Percentiles rank a stretch among this genome's conserved stretches.
These are phyloP conservation scores for Colletotrichum paranaense DNA, from an alignment of 2,329 filamentous ascomycete species.

Conservation along the genomic window DNA sequence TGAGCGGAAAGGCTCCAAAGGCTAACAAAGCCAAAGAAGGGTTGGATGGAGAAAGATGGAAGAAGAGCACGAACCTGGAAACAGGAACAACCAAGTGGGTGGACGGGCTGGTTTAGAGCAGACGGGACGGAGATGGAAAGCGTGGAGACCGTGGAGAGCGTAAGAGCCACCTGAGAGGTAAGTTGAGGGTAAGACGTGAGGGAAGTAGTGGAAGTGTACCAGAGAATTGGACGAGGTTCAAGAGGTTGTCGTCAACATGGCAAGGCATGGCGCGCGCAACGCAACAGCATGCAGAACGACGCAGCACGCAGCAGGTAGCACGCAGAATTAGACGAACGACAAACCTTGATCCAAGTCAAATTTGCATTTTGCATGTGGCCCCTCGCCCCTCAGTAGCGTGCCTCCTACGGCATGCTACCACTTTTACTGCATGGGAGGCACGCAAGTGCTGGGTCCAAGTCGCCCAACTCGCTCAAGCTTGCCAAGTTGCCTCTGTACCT, in stretches of 20 bases:
- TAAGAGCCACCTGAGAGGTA: neutral
- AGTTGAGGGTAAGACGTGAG: neutral
- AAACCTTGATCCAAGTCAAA: conserved; percentile 37
- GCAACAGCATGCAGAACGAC: neutral
- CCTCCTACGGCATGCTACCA: conserved; percentile 11
- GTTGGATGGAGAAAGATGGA: conserved; percentile 3
- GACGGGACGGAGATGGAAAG: neutral
- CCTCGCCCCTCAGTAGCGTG: conserved; percentile 33
- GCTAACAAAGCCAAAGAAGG: conserved; percentile 6
- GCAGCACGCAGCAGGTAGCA: neutral
- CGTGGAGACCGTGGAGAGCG: neutral
- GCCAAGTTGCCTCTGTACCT: too few relatives aligned
- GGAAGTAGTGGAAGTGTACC: too few relatives aligned
- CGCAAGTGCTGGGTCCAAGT: too few relatives aligned
- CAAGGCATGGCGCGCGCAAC: neutral
- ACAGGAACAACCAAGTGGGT: neutral
- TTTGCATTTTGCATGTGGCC: conserved; percentile 37
- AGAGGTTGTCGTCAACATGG: conserved; percentile 35
- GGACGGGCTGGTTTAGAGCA: neutral
- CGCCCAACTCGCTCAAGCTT: too few relatives aligned
- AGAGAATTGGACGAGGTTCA: neutral
- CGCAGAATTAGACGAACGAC: conserved; percentile 23
- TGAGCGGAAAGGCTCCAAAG: conserved; percentile 15
- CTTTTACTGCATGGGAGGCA: neutral
- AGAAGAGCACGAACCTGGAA: conserved; percentile 5